A percentile compares a stretch with the other conserved stretches of the same genome.
Evolutionary conservation across 257 asterid genomes (phyloP).

Genomic region (Catharanthus roseus): DNA sequence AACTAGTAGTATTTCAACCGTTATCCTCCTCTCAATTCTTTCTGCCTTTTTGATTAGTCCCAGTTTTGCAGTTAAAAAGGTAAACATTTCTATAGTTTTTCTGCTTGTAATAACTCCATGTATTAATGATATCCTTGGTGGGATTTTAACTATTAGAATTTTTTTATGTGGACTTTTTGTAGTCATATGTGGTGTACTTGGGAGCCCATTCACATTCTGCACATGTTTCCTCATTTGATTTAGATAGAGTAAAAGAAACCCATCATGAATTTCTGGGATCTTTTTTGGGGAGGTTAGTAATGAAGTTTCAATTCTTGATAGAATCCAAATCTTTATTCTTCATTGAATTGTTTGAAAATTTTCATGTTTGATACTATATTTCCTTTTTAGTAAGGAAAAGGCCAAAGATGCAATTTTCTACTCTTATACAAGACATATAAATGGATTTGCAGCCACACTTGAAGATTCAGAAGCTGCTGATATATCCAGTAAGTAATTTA

Average conservation of each 20-base stretch:
- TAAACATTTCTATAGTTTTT: slow-evolving; percentile 26
- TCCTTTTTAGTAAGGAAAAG: slow-evolving; percentile 52
- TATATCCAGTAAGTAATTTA: slow-evolving; percentile 50
- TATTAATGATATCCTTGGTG: slow-evolving; percentile 1
- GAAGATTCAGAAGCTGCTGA: slow-evolving; percentile 56
- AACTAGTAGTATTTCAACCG: slow-evolving; percentile 28
- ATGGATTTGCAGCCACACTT: slow-evolving; percentile 92
- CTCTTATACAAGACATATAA: slow-evolving; percentile 78
- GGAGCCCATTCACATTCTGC: slow-evolving; percentile 82
- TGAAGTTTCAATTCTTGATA: neutral
- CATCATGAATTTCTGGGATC: slow-evolving; percentile 77
- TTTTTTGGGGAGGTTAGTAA: slow-evolving; percentile 79
- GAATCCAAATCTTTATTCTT: neutral
- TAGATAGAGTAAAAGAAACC: slow-evolving; percentile 52
- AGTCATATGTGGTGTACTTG: slow-evolving; percentile 87
- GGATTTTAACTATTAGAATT: neutral
- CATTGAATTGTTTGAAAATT: neutral
- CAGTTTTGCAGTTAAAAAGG: slow-evolving; percentile 73
- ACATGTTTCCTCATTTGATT: slow-evolving; percentile 42
- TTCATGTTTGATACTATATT: neutral
- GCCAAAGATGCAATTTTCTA: slow-evolving; percentile 80
- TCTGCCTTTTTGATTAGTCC: slow-evolving; percentile 47
- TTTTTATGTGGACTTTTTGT: neutral
- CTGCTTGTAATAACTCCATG: slow-evolving; percentile 19
- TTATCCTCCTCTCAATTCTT: slow-evolving; percentile 43